These are phyloP conservation scores for Planoprotostelium fungivorum DNA, from an alignment of 78 protist genomes.

Conservation along the genomic window DNA sequence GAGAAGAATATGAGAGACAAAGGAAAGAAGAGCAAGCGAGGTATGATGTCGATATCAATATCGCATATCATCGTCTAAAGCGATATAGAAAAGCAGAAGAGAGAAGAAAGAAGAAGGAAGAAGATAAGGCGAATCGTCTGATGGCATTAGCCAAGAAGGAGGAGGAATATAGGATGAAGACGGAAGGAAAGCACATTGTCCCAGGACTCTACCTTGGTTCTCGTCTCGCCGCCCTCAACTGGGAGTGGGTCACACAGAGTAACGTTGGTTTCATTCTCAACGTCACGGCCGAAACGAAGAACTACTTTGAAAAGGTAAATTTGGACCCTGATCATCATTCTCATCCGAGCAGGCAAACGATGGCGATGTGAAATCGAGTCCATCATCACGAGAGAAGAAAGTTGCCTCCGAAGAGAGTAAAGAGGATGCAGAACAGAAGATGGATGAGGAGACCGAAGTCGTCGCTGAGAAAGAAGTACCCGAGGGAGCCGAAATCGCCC, in stretches of 20 bases:
- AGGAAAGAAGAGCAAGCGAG: background rate
- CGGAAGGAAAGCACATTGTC: conserved; percentile 32
- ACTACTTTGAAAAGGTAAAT: conserved; percentile 18
- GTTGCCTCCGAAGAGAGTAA: conserved; percentile 13
- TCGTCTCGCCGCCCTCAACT: conserved; percentile 28
- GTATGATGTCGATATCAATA: background rate
- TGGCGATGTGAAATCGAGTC: conserved; percentile 9
- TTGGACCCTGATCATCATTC: background rate
- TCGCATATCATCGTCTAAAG: too few species aligned
- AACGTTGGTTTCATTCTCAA: conserved; percentile 18
- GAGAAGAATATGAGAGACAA: background rate
- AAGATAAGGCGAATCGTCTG: background rate
- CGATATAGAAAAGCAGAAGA: background rate
- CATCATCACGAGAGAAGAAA: background rate
- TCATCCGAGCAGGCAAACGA: conserved; percentile 2
- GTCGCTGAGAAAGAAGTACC: background rate
- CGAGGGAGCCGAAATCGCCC: background rate
- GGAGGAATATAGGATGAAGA: conserved; percentile 9
- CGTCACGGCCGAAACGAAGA: conserved; percentile 39
- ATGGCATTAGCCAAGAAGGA: background rate
- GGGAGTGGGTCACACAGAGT: conserved; percentile 31
- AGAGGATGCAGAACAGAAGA: conserved; percentile 2
- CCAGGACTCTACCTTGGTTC: conserved; percentile 45
- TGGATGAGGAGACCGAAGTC: background rate
- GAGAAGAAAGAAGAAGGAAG: conserved; percentile 8